These are phyloP conservation scores for Fusarium sp. DNA, from an alignment of 2,329 filamentous ascomycete species.

Conservation along the genomic window DNA sequence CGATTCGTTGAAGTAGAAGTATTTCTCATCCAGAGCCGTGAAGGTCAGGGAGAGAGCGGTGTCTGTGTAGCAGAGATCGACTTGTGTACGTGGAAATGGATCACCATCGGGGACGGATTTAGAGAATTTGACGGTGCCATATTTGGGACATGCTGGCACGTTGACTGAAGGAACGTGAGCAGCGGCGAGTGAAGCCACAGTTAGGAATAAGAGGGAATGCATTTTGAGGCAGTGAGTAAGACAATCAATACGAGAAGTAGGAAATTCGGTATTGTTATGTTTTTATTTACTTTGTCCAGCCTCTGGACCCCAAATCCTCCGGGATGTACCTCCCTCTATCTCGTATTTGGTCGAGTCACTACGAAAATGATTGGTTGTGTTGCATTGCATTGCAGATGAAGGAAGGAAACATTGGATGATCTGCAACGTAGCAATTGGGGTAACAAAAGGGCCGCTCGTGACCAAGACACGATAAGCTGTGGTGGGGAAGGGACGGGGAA, in stretches of 20 bases:
- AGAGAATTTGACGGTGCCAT: constrained; percentile 54
- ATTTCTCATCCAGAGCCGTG: constrained; percentile 59
- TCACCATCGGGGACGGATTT: constrained; percentile 57
- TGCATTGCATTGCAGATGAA: constrained; percentile 17
- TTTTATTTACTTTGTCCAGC: neutral
- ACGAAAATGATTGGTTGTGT: constrained; percentile 27
- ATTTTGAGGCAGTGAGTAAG: constrained; percentile 20
- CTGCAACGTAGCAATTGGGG: constrained; percentile 35
- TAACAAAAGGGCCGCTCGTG: constrained; percentile 1
- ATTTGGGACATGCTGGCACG: constrained; percentile 55
- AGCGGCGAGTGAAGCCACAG: constrained; percentile 4
- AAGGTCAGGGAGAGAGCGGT: constrained; percentile 57
- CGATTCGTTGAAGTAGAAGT: constrained; percentile 59
- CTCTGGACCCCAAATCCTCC: constrained; percentile 17
- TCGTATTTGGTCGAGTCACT: constrained; percentile 3
- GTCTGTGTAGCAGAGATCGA: constrained; percentile 61
- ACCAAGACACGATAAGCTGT: constrained; percentile 2
- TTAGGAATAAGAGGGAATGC: constrained; percentile 7
- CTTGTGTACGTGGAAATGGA: constrained; percentile 58
- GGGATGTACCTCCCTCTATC: neutral
- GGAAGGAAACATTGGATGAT: constrained; percentile 15
- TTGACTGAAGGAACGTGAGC: constrained; percentile 47
- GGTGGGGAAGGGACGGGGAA: constrained; percentile 7
- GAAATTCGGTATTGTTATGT: neutral
- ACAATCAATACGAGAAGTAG: constrained; percentile 1